Evolutionary conservation across 495 filamentous ascomycete species (phyloP), one percentile per base, ranked within the genome.

Genomic region (Xylaria flabelliformis): DNA sequence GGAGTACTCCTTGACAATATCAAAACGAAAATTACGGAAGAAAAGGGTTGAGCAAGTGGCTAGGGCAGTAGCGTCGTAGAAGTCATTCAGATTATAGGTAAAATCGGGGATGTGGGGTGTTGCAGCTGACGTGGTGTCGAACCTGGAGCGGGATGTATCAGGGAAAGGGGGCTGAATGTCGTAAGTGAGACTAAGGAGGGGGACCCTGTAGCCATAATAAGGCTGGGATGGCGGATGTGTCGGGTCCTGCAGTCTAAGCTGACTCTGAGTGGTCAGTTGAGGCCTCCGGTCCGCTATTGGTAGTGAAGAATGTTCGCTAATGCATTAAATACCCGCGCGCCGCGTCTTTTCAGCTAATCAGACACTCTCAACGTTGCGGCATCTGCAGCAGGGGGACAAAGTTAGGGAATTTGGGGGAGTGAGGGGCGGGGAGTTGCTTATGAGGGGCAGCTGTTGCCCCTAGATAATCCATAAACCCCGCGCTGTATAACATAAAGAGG

Each of bases 281-380:
- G 63, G 63, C 63, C 63, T 48, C 63, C 63, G 24, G 29, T 10
- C 44, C 63, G 50, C 63, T 59, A 39, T n/a, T 39, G 6, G 36
- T 8, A 39, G 36, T 39, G 36, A 39, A 39, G 36, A 65, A 50
- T 19, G 24, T 34, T 34, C 65, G 50, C 65, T 67, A 67, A 67
- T 67, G 65, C 65, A 56, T 44, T 36, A 56, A 48, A 34, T 67
- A 55, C 42, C 65, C 65, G 65, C 65, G 64, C 64, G 44, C 44
- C 64, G 64, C 32, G 26, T n/a, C 7, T 46, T 36, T 10, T 15
- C 44, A 26, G 8, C 4, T 32, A 29, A 12, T 26, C 46, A 46
- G 3, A 0, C 10, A 39, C 3, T 39, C 4, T 15, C 26, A 32
- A 2, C 53, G 32, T 36, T 19, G 55, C 55, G 55, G 55, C 55